Evolutionary conservation across 1,139 yeast species (phyloP), one percentile per base, ranked within the genome.

Genomic region (Saccharomyces hybrid): DNA sequence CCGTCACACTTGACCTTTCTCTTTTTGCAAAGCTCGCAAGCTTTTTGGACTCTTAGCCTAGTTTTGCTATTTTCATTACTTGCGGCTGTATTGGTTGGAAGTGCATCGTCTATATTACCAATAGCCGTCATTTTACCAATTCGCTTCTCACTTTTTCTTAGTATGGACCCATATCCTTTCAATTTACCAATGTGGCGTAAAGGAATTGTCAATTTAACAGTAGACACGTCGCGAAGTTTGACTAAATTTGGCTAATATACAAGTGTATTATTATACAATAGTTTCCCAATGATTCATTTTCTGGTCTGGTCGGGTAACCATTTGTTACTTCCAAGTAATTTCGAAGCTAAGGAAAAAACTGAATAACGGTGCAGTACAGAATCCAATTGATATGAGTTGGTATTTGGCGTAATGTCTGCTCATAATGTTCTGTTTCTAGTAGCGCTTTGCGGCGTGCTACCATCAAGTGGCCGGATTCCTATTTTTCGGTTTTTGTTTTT

Each of bases 1-100:
- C 97, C 97, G 60, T 90, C 96, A 72, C 97, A 90, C 68, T 88
- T 89, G 61, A 90, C 96, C 69, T 90, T 90, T 70, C 89, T 86
- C 73, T 86, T 81, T 44, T 77, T 65, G 70, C 96, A 90, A 60
- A 87, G 88, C 70, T 90, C 97, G 70, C 97, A 90, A 2, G 97
- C 97, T 56, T 97, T 76, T 1, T 95, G 86, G 51, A 90, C 97
- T 57, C 97, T 74, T 31, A 31, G 34, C 34, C 34, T 31, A 31
- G 34, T 31, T 31, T 31, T 31, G 34, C 34, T 31, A 31, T 31
- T 31, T 31, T 31, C 34, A 12, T 31, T 31, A 31, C 34, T 31
- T 31, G 34, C 34, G 34, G 34, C 34, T 31, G 34, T 31, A 12
- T 31, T 31, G 34, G 14, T 4, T 31, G 34, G 34, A 31, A 31